Base-by-base conservation (phyloP, 257 asterid genomes). In the Scutellaria barbata region DNA sequence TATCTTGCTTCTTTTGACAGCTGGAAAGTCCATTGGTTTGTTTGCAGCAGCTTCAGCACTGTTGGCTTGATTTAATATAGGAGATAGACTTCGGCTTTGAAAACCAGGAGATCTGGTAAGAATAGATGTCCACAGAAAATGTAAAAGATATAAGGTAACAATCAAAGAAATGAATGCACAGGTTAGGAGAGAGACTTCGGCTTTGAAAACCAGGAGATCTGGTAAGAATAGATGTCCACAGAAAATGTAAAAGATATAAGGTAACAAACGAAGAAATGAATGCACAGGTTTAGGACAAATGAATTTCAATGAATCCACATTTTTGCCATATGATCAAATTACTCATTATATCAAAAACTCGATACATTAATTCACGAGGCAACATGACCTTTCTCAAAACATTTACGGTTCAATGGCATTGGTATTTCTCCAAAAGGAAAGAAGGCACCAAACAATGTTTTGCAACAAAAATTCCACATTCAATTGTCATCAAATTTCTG, bases 1-100 rank as follows among this genome's bases (percentile, higher is more conserved):
- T 70, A 84, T 80, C 83, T 84, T 91, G 86, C 86, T 78, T 82
- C 85, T 88, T 73, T 89, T 91, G 73, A 87, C 77, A 73, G 80
- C 85, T 33, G 89, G 95, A 63, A 76, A 76, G 72, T 71, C 80
- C 80, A 68, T 46, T 20, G 85, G 76, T 77, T 58, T 80, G 68
- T 67, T 73, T 48, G 45, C 56, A 72, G 66, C 78, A 82, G 75
- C 87, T 78, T 88, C 89, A 66, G 70, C 48, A 48, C 48, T 77
- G 63, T 64, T 75, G 42, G 63, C 57, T 67, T 76, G 77, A 57
- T 71, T 75, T 54, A 88, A 74, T 48, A 53, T 69, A 14, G 84
- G 50, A 65, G 86, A 78, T 51, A 41, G 81, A 37, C 77, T 82
- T 74, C 67, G 81, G 77, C 73, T 85, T 76, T 72, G 88, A 78